These are phyloP conservation scores for Lipomyces kockii DNA, from an alignment of 805 yeast genomes.

Conservation along the genomic window DNA sequence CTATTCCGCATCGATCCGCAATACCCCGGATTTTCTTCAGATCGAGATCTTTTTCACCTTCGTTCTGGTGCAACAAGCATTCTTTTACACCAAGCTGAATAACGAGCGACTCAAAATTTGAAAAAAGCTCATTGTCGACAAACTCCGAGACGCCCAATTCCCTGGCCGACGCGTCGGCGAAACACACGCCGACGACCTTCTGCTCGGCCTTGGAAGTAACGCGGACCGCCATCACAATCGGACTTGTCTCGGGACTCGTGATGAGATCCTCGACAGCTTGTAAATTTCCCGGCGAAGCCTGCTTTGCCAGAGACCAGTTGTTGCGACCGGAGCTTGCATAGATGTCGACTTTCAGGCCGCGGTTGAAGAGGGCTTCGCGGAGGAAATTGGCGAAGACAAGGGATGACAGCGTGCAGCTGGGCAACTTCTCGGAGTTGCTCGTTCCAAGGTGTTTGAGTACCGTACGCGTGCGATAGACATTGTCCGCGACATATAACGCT, in stretches of 20 bases:
- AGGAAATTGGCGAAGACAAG: slow-evolving; percentile 72
- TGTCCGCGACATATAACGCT: slow-evolving; percentile 81
- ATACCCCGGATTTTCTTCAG: slow-evolving; percentile 68
- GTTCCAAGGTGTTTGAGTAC: slow-evolving; percentile 62
- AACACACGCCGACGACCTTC: slow-evolving; percentile 73
- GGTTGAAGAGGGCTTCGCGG: slow-evolving; percentile 67
- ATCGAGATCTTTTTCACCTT: slow-evolving; percentile 54
- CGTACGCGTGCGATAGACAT: slow-evolving; percentile 79
- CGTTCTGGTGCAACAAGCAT: slow-evolving; percentile 63
- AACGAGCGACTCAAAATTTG: slow-evolving; percentile 82
- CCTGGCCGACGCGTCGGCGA: slow-evolving; percentile 71
- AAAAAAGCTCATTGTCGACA: slow-evolving; percentile 82
- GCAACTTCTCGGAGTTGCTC: slow-evolving; percentile 50
- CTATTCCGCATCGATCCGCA: slow-evolving; percentile 77
- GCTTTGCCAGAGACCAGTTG: slow-evolving; percentile 59
- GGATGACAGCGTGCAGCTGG: slow-evolving; percentile 76
- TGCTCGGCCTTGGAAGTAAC: slow-evolving; percentile 50
- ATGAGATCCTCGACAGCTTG: slow-evolving; percentile 76
- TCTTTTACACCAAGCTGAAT: slow-evolving; percentile 92
- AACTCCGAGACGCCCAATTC: slow-evolving; percentile 77
- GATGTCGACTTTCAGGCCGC: slow-evolving; percentile 78
- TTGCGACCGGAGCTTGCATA: slow-evolving; percentile 50
- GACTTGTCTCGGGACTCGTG: slow-evolving; percentile 52
- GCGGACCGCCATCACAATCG: slow-evolving; percentile 62
- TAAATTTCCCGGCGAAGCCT: slow-evolving; percentile 91